phyloP scores from a whole-genome alignment of 163 green algal species.

The Chloroidium sp. region DNA sequence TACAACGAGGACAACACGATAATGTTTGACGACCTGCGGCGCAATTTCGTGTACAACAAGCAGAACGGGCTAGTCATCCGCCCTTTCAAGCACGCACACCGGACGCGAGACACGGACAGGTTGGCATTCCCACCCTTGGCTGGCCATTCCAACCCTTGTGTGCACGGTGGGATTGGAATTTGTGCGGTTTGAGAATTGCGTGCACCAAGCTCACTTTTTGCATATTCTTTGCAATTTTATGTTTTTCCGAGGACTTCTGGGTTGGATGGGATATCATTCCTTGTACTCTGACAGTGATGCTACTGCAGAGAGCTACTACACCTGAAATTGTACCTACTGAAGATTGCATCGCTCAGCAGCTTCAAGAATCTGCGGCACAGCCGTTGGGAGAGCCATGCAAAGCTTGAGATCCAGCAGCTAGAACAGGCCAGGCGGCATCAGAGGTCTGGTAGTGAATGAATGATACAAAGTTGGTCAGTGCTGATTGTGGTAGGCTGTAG shows the following conservation, averaged over 20 bases:
- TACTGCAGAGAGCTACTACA: constrained; percentile 77
- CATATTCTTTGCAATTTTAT: too few relatives aligned
- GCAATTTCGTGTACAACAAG: constrained; percentile 95
- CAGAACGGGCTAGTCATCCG: constrained; percentile 82
- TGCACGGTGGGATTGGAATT: too few relatives aligned
- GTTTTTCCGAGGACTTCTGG: too few relatives aligned
- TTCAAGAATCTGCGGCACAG: constrained; percentile 64
- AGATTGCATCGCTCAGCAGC: constrained; percentile 54
- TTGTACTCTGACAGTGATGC: constrained; percentile 26
- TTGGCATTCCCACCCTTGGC: background rate
- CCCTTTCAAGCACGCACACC: constrained; percentile 57
- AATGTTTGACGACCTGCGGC: constrained; percentile 93
- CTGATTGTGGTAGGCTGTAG: too few relatives aligned
- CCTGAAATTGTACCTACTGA: constrained; percentile 74
- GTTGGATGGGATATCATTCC: background rate
- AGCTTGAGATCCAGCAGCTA: background rate
- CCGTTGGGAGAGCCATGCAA: constrained; percentile 54
- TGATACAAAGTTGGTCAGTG: too few relatives aligned
- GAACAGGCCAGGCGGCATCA: too few relatives aligned
- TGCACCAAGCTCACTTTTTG: too few relatives aligned
- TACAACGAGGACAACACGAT: constrained; percentile 87
- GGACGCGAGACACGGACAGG: constrained; percentile 27
- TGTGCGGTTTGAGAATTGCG: too few relatives aligned
- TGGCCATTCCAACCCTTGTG: too few relatives aligned
- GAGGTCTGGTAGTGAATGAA: too few relatives aligned